Evolutionary conservation across 768 basidiomycete species (phyloP).

Genomic region (Termitomyces sp.): DNA sequence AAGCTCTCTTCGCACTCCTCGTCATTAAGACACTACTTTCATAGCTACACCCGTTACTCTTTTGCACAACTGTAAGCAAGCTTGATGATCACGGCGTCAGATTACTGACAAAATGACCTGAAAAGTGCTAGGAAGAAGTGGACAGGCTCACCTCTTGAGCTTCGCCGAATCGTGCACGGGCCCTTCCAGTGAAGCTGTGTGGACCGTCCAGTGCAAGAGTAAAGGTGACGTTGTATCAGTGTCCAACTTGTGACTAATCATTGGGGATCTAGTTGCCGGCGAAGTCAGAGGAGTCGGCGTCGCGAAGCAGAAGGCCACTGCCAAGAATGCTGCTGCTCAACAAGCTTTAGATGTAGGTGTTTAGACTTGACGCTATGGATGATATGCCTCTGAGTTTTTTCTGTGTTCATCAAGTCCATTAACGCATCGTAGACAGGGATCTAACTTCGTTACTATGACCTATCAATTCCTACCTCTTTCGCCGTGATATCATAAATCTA

Average conservation of each 20-base stretch:
- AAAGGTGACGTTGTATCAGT: constrained; percentile 13
- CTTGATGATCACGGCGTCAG: too few relatives aligned
- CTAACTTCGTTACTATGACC: too few relatives aligned
- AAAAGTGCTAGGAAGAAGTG: constrained; percentile 25
- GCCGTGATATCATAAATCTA: background rate
- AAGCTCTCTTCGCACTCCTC: background rate
- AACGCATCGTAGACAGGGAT: background rate
- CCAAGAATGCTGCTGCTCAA: constrained; percentile 46
- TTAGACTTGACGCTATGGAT: background rate
- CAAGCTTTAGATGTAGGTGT: constrained; percentile 35
- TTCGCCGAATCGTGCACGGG: constrained; percentile 40
- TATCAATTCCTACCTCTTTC: background rate
- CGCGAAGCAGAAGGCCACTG: constrained; percentile 38
- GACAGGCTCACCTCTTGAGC: constrained; percentile 27
- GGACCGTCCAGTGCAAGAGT: constrained; percentile 62
- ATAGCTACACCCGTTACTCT: constrained; percentile 21
- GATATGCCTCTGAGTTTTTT: background rate
- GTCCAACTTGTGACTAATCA: constrained; percentile 2
- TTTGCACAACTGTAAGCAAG: constrained; percentile 45
- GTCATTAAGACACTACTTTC: background rate
- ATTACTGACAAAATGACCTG: background rate
- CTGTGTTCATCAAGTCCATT: constrained; percentile 3
- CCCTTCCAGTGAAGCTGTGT: constrained; percentile 35
- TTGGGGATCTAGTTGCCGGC: constrained; percentile 36
- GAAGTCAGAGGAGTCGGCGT: constrained; percentile 43